Evolutionary conservation across 116 monocot species (phyloP).

Genomic region (Papilionanthe hybrid): DNA sequence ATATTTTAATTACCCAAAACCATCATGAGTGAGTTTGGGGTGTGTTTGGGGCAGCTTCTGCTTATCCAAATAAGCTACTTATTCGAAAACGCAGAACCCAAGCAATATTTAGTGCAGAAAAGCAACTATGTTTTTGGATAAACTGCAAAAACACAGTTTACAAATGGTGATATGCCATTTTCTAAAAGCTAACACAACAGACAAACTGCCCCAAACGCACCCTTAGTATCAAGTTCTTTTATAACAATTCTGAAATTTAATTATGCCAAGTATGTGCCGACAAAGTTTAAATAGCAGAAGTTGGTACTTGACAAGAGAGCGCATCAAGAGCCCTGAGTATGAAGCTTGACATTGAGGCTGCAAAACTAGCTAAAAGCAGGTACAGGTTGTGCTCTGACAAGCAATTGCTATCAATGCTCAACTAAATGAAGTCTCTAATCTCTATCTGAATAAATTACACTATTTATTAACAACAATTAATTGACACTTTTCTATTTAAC

Average conservation of each 20-base stretch:
- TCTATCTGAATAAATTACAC: conserved; percentile 2
- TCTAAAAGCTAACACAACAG: too few species aligned
- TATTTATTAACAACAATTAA: neutral
- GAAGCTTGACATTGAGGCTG: neutral
- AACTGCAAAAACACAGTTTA: too few species aligned
- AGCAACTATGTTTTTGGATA: too few species aligned
- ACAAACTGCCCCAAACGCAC: too few species aligned
- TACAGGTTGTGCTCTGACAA: neutral
- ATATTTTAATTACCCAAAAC: too few species aligned
- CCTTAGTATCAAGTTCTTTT: neutral
- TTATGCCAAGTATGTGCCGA: neutral
- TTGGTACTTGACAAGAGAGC: conserved; percentile 33
- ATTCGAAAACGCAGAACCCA: too few species aligned
- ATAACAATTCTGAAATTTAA: neutral
- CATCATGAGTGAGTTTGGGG: too few species aligned
- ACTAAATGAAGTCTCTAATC: neutral
- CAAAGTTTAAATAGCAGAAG: conserved; percentile 10
- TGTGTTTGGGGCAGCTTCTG: too few species aligned
- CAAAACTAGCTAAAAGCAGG: neutral
- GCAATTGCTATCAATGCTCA: neutral
- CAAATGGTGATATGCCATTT: too few species aligned
- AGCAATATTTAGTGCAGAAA: too few species aligned
- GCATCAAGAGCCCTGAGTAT: neutral
- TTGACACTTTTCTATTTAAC: neutral
- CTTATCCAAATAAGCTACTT: too few species aligned